Evolutionary conservation across 2,329 filamentous ascomycete species (phyloP), one percentile per base, ranked within the genome.

Genomic region (Fusarium anguioides): DNA sequence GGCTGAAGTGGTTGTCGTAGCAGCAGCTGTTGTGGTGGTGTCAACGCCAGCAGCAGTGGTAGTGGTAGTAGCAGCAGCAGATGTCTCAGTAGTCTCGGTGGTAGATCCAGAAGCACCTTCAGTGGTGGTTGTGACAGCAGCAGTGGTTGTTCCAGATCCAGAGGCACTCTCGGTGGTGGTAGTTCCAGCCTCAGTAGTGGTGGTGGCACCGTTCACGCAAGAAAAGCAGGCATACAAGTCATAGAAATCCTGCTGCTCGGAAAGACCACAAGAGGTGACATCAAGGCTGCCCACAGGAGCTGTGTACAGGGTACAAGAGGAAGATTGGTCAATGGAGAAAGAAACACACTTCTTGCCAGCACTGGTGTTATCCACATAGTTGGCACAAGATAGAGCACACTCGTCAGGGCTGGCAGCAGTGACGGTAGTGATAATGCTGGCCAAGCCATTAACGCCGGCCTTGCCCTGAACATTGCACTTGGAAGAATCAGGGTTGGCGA

Each of bases 221-320:
- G 58, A 40, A 9, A 47, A 62, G 18, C 56, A 62, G 11, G 9
- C 7, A 2, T 31, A 20, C n/a, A 55, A 26, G 51, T 55, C 51
- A 3, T 55, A 4, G 0, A 26, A 10, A 10, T 33, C 33, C 20
- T 12, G 0, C 8, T 17, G 9, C 4, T 47, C 45, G 10, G 33
- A 8, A 6, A 15, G 8, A 0, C 23, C 5, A 54, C 5, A 3
- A 3, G 17, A 2, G 27, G 14, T 20, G 17, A 31, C 11, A 1
- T 2, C 6, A 12, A 54, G 2, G 3, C 9, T 9, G 35, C 33
- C 31, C 0, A 54, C 5, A 3, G 4, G 17, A 2, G 27, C n/a
- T 20, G 17, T 54, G 3, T 49, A 54, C 7, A 50, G n/a, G 8
- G 31, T 49, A 31, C 50, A 54, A 17, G 35, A 18, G 3, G 26